Base-by-base conservation (phyloP, 768 basidiomycete genomes). In the Kwoniella sp. region DNA sequence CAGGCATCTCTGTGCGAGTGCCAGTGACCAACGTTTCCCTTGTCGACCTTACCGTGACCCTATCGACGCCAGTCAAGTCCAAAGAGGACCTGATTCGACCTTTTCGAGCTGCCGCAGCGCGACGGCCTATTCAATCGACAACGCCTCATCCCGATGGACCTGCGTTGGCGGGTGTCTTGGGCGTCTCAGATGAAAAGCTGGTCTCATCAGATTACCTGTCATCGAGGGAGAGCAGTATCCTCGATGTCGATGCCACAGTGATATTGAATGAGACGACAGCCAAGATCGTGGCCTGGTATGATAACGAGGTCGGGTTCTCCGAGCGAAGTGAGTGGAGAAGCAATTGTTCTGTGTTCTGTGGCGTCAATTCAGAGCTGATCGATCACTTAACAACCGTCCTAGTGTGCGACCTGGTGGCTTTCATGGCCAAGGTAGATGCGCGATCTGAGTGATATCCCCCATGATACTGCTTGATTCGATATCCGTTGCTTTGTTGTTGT, bases 1-100 rank as follows among this genome's bases (percentile, higher is more conserved):
- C 38, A 78, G 80, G 80, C 41, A 79, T 82, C 45, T 79, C 78
- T 12, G 68, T 82, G 45, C 74, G 81, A n/a, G 81, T 82, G 0
- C 81, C 81, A 2, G 75, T 78, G 20, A 78, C 74, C 51, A 82
- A 82, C 67, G 81, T 80, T 37, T 77, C 75, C 12, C 73, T 81
- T 17, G 79, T 82, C 54, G 80, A 82, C 67, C 69, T 82, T 1
- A 81, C 81, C 8, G 79, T 82, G 29, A 68, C 64, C 1, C 70
- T 82, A 54, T 55, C 58, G 3, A 69, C 66, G 2, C 76, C 78
- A 11, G 77, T 74, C 31, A 51, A 63, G n/a, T 68, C 68, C 4
- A 78, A 77, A 55, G 79, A 78, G 25, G 77, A 70, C 4, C 68
- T 82, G 12, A 73, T 82, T 37, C 55, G 53, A 26, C 75, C 79